Percentiles rank a stretch among this genome's conserved stretches.
Conservation (phyloP, 108 stramenopile genomes). For the Aurantiochytrium sp. region DNA sequence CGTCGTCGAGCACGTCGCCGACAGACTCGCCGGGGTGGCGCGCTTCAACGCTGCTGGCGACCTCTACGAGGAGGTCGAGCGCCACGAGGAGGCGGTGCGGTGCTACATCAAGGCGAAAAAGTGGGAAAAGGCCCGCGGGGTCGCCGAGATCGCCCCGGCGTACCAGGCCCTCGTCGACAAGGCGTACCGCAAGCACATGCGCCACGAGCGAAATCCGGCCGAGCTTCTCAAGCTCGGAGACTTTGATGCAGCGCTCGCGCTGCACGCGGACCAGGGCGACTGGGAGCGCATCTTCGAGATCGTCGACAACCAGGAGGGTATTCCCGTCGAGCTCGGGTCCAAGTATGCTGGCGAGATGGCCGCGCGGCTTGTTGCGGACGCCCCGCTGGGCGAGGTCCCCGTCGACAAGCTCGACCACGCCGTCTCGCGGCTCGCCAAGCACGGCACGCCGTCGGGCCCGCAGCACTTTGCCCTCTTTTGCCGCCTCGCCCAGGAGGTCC, state of each 20-base stretch:
- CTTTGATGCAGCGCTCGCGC: slow-evolving; percentile 51
- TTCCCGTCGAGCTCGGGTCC: slow-evolving; percentile 25
- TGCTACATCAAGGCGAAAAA: slow-evolving; percentile 40
- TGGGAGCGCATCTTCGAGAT: slow-evolving; percentile 60
- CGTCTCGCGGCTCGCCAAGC: slow-evolving; percentile 33
- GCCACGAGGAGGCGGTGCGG: slow-evolving; percentile 52
- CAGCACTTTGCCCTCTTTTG: slow-evolving; percentile 14
- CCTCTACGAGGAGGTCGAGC: slow-evolving; percentile 45
- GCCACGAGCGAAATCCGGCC: slow-evolving; percentile 47
- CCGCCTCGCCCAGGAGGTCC: slow-evolving; percentile 12
- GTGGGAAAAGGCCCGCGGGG: slow-evolving; percentile 55
- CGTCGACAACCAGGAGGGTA: slow-evolving; percentile 37
- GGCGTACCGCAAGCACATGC: slow-evolving; percentile 48
- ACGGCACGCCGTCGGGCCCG: slow-evolving; percentile 33
- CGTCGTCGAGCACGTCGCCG: slow-evolving; percentile 46
- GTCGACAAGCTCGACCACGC: slow-evolving; percentile 40
- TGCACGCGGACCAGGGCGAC: slow-evolving; percentile 51
- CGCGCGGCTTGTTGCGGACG: slow-evolving; percentile 32
- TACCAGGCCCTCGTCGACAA: slow-evolving; percentile 37
- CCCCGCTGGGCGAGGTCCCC: background rate
- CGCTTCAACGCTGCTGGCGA: slow-evolving; percentile 55
- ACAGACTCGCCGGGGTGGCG: slow-evolving; percentile 43
- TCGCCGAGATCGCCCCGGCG: slow-evolving; percentile 36
- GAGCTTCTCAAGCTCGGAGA: slow-evolving; percentile 58
- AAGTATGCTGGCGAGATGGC: slow-evolving; percentile 48